These are phyloP conservation scores for Tetrastigma voinierianum DNA, from an alignment of 164 flowering plant species.

Conservation along the genomic window DNA sequence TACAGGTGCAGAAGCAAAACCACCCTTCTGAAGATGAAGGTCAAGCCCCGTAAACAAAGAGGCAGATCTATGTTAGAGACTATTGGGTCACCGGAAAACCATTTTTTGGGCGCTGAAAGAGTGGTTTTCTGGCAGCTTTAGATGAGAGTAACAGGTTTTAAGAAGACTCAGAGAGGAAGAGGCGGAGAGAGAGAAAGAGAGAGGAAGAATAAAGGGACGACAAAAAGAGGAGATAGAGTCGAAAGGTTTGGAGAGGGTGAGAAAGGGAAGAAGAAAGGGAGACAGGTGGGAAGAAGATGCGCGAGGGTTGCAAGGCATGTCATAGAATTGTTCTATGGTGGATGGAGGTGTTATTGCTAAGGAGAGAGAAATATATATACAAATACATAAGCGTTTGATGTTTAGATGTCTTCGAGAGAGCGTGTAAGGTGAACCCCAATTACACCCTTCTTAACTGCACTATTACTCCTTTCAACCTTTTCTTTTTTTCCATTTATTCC, in stretches of 20 bases:
- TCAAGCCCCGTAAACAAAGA: not conserved
- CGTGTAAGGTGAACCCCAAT: conserved; percentile 9
- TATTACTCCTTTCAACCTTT: not conserved
- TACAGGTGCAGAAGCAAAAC: not conserved
- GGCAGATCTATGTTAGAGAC: conserved; percentile 7
- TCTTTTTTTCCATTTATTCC: no score
- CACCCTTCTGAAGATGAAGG: not conserved
- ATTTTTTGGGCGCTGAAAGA: conserved; percentile 1
- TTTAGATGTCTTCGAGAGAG: conserved; percentile 11
- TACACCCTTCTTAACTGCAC: conserved; percentile 5
- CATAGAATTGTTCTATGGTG: conserved; percentile 49
- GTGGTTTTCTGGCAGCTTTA: not conserved
- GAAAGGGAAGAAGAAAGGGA: conserved; percentile 7
- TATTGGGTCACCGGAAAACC: conserved; percentile 9
- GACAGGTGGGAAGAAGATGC: conserved; percentile 33
- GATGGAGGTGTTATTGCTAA: conserved; percentile 13
- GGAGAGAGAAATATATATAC: conserved; percentile 9
- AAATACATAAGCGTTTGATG: conserved; percentile 5
- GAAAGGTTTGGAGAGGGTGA: conserved; percentile 7
- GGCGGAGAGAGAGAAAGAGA: conserved; percentile 5
- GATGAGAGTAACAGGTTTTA: not conserved
- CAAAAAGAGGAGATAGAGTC: conserved; percentile 12
- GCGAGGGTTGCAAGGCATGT: conserved; percentile 48
- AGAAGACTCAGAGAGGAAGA: conserved; percentile 7
- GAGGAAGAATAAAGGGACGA: conserved; percentile 13